phyloP scores from a whole-genome alignment of 306 rosid species.

The Vachellia collinsii region DNA sequence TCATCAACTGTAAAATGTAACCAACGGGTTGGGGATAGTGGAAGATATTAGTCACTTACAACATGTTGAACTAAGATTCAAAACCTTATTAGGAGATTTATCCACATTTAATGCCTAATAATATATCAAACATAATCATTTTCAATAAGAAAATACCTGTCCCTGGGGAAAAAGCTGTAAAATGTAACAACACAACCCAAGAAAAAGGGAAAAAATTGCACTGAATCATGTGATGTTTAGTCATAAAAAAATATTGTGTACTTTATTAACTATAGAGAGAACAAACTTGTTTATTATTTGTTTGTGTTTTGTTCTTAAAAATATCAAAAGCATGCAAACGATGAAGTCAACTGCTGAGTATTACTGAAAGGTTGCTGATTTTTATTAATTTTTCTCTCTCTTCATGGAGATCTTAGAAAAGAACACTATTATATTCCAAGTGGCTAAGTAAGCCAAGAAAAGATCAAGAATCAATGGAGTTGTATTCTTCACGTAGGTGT shows the following conservation, averaged over 20 bases:
- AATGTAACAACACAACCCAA: background rate
- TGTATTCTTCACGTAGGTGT: background rate
- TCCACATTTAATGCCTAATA: no score
- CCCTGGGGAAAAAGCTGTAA: no score
- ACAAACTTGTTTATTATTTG: background rate
- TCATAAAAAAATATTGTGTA: background rate
- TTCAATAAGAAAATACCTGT: no score
- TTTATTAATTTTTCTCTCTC: background rate
- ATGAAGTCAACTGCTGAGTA: background rate
- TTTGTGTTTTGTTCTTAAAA: background rate
- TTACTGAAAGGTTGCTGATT: background rate
- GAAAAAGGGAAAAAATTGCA: background rate
- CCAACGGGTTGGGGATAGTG: no score
- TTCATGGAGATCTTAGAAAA: no score
- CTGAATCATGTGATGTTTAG: background rate
- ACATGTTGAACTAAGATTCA: no score
- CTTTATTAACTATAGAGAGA: background rate
- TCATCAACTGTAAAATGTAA: slow-evolving; percentile 59
- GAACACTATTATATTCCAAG: no score
- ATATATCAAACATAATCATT: no score
- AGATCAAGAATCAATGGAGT: background rate
- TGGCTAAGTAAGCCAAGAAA: background rate
- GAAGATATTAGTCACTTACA: no score
- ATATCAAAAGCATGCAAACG: background rate
- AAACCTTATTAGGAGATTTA: no score